A percentile compares a stretch with the other conserved stretches of the same genome.
Conservation (phyloP, 2,329 filamentous ascomycete genomes). For the Pseudophaeomoniella oleicola region DNA sequence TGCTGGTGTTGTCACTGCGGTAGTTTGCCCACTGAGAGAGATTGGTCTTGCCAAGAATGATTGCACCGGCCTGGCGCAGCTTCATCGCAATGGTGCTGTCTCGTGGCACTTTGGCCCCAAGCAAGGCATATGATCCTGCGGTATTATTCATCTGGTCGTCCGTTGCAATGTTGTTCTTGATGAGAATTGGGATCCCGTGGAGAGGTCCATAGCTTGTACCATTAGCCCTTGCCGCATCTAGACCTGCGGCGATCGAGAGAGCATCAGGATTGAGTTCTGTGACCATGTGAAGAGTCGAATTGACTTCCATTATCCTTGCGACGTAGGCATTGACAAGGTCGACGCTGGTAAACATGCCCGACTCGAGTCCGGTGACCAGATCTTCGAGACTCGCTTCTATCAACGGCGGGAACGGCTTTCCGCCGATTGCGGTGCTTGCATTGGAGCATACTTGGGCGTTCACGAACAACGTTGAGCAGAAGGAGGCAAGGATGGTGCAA, state of each 20-base stretch:
- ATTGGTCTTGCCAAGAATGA: slow-evolving; percentile 54
- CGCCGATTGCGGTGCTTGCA: slow-evolving; percentile 7
- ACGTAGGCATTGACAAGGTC: slow-evolving; percentile 40
- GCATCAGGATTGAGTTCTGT: slow-evolving; percentile 43
- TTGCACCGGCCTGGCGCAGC: slow-evolving; percentile 43
- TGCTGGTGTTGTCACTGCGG: slow-evolving; percentile 37
- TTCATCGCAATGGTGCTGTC: slow-evolving; percentile 47
- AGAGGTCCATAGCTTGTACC: slow-evolving; percentile 38
- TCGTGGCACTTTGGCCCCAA: slow-evolving; percentile 40
- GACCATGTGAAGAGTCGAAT: slow-evolving; percentile 35
- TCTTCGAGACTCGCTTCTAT: slow-evolving; percentile 38
- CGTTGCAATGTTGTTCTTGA: slow-evolving; percentile 56
- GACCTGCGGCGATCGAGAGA: slow-evolving; percentile 28
- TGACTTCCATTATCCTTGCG: slow-evolving; percentile 37
- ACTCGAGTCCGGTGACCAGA: slow-evolving; percentile 32
- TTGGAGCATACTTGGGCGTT: slow-evolving; percentile 5
- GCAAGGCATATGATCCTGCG: slow-evolving; percentile 48
- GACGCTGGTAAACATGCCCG: slow-evolving; percentile 38
- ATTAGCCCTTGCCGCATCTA: slow-evolving; percentile 33
- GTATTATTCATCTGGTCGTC: slow-evolving; percentile 48
- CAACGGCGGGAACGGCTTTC: slow-evolving; percentile 20
- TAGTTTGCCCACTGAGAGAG: slow-evolving; percentile 52
- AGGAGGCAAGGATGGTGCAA: neutral
- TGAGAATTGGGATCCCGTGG: slow-evolving; percentile 49
- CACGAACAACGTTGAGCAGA: neutral